Evolutionary conservation across 805 yeast species (phyloP).

Genomic region (Pichia nanzhaoensis): DNA sequence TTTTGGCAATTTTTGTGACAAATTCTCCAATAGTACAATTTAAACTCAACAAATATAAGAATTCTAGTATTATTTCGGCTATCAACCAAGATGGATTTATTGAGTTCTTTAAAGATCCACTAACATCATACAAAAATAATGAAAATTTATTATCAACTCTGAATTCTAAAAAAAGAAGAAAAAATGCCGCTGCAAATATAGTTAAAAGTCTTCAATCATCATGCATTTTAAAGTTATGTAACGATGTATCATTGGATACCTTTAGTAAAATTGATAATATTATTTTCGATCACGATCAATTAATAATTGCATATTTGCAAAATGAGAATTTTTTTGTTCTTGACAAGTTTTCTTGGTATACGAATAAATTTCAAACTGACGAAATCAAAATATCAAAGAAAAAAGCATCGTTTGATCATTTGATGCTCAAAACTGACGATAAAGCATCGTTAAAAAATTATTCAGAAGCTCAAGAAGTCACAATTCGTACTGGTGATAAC

Average conservation of each 20-base stretch:
- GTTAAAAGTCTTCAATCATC: constrained; percentile 47
- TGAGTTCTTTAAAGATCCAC: constrained; percentile 64
- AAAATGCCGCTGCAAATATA: constrained; percentile 41
- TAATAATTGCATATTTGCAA: constrained; percentile 57
- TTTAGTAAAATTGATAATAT: constrained; percentile 18
- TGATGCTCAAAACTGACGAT: constrained; percentile 36
- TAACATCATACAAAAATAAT: constrained; percentile 10
- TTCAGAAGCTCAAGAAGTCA: constrained; percentile 24
- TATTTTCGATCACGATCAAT: constrained; percentile 25
- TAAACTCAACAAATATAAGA: constrained; percentile 31
- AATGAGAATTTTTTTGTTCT: constrained; percentile 50
- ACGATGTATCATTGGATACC: constrained; percentile 21
- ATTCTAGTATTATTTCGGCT: constrained; percentile 38
- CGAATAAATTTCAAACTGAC: constrained; percentile 17
- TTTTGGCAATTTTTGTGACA: constrained; percentile 57
- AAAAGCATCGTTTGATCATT: constrained; percentile 29
- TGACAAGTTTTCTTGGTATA: constrained; percentile 47
- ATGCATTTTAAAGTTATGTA: constrained; percentile 36
- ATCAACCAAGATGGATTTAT: constrained; percentile 70
- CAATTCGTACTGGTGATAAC: constrained; percentile 43
- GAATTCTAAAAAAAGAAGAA: constrained; percentile 13
- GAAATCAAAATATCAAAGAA: constrained; percentile 20
- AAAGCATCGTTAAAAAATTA: constrained; percentile 11
- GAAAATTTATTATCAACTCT: background rate
- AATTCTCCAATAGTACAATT: constrained; percentile 49